Conservation (phyloP, 257 asterid species). For the Gentiana macrophylla region DNA sequence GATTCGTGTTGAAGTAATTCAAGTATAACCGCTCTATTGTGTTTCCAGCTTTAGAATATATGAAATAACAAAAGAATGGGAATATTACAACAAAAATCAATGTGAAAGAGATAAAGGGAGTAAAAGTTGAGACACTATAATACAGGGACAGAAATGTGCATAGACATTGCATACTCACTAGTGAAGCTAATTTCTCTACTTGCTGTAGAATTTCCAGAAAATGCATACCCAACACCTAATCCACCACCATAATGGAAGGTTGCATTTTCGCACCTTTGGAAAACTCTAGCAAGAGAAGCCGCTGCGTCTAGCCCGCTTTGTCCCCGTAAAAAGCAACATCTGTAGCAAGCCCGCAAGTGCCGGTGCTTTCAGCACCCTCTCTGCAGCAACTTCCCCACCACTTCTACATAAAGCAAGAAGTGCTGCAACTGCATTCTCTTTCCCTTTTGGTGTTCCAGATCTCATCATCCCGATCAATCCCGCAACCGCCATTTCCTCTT, state of each 20-base stretch:
- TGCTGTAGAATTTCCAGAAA: conserved; percentile 46
- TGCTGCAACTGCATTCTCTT: conserved; percentile 88
- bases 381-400: conserved; percentile 66
- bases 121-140: conserved; percentile 22
- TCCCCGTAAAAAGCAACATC: conserved; percentile 73
- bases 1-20: too few relatives aligned
- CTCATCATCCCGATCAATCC: conserved; percentile 74
- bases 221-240: conserved; percentile 47
- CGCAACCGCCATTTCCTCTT: conserved; percentile 47
- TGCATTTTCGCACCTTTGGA: conserved; percentile 57
- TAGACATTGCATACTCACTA: conserved; percentile 44
- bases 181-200: conserved; percentile 48
- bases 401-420: conserved; percentile 68
- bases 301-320: conserved; percentile 86
- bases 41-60: too few relatives aligned
- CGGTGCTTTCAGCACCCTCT: conserved; percentile 70
- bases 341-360: conserved; percentile 63
- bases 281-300: conserved; percentile 80
- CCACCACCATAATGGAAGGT: conserved; percentile 50
- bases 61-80: too few relatives aligned
- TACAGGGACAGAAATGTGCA: conserved; percentile 74
- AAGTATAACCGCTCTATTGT: too few relatives aligned
- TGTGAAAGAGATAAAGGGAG: too few relatives aligned
- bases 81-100: too few relatives aligned
- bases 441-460: conserved; percentile 72